Base-by-base conservation (phyloP, 108 stramenopile species). In the Mayamaea pseudoterrestris region DNA sequence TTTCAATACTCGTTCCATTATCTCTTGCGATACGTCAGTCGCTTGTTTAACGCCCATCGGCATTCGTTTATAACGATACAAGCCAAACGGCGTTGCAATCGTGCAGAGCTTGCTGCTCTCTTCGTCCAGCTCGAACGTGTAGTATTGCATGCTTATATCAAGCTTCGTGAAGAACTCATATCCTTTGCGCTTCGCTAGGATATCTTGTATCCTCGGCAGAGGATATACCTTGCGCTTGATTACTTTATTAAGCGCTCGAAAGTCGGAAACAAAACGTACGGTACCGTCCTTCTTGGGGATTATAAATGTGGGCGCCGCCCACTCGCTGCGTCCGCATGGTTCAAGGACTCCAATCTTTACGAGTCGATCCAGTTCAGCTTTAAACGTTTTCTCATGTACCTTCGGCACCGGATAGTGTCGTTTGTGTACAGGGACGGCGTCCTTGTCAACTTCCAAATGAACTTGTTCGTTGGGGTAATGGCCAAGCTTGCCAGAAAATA, bases 41-140 rank as follows among this genome's bases (percentile, higher is more conserved):
- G 65, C 41, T 30, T 57, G 41, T 44, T 51, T 57, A 2, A 70
- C 13, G 0, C 74, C 74, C 73, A 74, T 74, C 16, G 73, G 67
- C 16, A 76, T 31, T 14, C 65, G 20, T 2, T 53, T 30, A 30
- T 72, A 72, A 63, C 13, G 41, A 20, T 31, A 46, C 65, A 47
- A 56, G 20, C 71, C 76, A 48, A 63, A 70, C 21, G 72, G 76
- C 1, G 66, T 73, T 27, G 30, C 41, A 14, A 78, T 68, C 16
- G 46, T 37, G 14, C 50, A 65, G 5, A 65, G 32, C 5, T 47
- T 27, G 22, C 45, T 35, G 41, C 55, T n/a, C 65, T 41, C 12
- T 63, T 18, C 9, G 60, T 16, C 54, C 45, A 13, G 63, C 29
- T 37, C 50, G 53, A 70, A 65, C 13, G 63, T 60, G 31, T 66